Evolutionary conservation across 2,329 filamentous ascomycete species (phyloP).

Genomic region (Corinectria fuckeliana): DNA sequence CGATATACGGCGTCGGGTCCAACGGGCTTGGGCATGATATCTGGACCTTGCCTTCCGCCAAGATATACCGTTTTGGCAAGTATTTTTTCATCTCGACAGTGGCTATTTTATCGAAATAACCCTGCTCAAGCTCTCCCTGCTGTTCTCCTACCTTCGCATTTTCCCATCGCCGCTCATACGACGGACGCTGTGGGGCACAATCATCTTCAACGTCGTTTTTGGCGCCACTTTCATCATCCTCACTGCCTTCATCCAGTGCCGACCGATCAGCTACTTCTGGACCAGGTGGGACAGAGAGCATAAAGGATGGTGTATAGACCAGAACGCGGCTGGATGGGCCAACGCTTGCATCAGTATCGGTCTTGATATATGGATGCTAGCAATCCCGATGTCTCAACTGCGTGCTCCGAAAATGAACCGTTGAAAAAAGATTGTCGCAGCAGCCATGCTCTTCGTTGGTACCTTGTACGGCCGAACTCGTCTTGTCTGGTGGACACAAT

Average conservation of each 20-base stretch:
- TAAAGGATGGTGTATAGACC: neutral
- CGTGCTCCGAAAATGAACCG: neutral
- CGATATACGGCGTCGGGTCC: neutral
- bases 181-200: constrained; percentile 12
- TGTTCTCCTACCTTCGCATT: constrained; percentile 21
- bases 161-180: neutral
- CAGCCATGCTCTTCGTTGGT: neutral
- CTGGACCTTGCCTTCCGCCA: constrained; percentile 2
- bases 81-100: constrained; percentile 6
- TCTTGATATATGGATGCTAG: neutral
- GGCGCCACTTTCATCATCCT: neutral
- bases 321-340: constrained; percentile 12
- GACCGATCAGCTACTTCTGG: constrained; percentile 17
- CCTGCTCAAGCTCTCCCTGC: constrained; percentile 10
- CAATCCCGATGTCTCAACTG: neutral
- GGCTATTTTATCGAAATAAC: constrained; percentile 10
- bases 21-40: constrained; percentile 17
- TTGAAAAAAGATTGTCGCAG: neutral
- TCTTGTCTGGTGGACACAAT: neutral
- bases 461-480: neutral
- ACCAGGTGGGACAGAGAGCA: constrained; percentile 6
- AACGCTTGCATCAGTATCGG: constrained; percentile 17
- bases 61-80: neutral
- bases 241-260: neutral
- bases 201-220: neutral